phyloP scores from a whole-genome alignment of 2,329 filamentous ascomycete genomes.

The Tolypocladium inflatum region DNA sequence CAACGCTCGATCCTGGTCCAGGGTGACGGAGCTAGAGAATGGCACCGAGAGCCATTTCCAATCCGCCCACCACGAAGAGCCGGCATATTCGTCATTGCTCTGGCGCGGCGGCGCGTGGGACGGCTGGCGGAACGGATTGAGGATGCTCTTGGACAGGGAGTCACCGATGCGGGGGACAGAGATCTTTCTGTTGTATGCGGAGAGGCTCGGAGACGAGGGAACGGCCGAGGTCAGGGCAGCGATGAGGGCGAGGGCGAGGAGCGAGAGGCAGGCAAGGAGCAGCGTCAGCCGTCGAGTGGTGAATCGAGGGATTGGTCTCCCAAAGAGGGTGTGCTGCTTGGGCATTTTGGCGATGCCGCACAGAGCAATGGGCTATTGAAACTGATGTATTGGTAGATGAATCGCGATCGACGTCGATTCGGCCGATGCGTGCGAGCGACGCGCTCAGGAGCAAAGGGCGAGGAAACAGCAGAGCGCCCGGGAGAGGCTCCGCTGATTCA shows the following conservation, averaged over 20 bases:
- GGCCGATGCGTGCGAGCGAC: neutral
- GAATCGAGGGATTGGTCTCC: slow-evolving; percentile 39
- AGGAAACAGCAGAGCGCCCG: neutral
- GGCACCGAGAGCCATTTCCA: slow-evolving; percentile 80
- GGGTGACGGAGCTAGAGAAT: slow-evolving; percentile 70
- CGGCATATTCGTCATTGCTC: slow-evolving; percentile 68
- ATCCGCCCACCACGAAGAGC: slow-evolving; percentile 76
- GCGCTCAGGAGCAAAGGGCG: neutral
- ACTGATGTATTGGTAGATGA: neutral
- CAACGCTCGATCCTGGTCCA: slow-evolving; percentile 75
- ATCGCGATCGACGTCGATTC: neutral
- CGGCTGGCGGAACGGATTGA: slow-evolving; percentile 60
- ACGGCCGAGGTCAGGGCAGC: slow-evolving; percentile 39
- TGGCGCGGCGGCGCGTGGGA: slow-evolving; percentile 65
- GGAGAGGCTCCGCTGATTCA: neutral
- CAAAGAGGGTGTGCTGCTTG: slow-evolving; percentile 26
- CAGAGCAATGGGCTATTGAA: neutral
- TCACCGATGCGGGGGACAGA: slow-evolving; percentile 34
- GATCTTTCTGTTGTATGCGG: slow-evolving; percentile 38
- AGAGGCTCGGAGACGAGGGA: slow-evolving; percentile 38
- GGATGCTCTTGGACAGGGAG: slow-evolving; percentile 36
- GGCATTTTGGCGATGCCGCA: slow-evolving; percentile 14
- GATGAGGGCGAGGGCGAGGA: slow-evolving; percentile 46
- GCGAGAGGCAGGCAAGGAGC: slow-evolving; percentile 38
- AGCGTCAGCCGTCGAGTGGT: slow-evolving; percentile 42